These are phyloP conservation scores for Apiospora aurea DNA, from an alignment of 2,329 filamentous ascomycete species.

Conservation along the genomic window DNA sequence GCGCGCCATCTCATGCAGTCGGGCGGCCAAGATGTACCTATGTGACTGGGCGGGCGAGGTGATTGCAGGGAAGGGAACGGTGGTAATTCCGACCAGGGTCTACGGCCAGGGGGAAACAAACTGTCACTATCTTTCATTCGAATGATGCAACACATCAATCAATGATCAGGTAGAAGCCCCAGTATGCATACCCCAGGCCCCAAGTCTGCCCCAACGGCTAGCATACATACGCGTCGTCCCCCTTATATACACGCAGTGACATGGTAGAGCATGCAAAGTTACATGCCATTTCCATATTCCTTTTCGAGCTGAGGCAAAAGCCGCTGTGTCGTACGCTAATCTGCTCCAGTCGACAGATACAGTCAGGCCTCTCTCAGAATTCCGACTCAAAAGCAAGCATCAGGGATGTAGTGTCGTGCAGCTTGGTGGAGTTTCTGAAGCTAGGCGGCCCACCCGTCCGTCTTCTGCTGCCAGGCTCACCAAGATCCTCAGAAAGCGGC, in stretches of 20 bases:
- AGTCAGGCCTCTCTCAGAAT: not conserved
- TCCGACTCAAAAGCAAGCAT: not conserved
- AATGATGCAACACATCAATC: not conserved
- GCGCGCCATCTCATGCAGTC: conserved; percentile 8
- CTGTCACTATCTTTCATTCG: not conserved
- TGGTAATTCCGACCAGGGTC: not conserved
- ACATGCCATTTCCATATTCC: not conserved
- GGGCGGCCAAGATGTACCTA: not conserved
- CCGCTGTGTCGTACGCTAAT: not conserved
- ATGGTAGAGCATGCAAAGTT: not conserved
- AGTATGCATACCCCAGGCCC: not conserved
- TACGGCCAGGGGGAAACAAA: not conserved
- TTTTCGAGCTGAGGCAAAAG: not conserved
- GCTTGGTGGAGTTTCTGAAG: not conserved
- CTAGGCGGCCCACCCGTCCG: not conserved
- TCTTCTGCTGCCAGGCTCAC: not conserved
- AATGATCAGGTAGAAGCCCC: not conserved
- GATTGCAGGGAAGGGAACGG: not conserved
- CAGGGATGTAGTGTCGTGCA: not conserved
- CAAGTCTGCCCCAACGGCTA: not conserved
- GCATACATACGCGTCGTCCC: not conserved
- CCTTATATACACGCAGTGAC: not conserved
- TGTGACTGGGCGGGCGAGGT: not conserved
- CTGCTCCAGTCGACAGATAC: not conserved
- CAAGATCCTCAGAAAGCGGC: not conserved